phyloP scores from a whole-genome alignment of 176 grass and related monocot genomes.

The Luzula sylvatica region DNA sequence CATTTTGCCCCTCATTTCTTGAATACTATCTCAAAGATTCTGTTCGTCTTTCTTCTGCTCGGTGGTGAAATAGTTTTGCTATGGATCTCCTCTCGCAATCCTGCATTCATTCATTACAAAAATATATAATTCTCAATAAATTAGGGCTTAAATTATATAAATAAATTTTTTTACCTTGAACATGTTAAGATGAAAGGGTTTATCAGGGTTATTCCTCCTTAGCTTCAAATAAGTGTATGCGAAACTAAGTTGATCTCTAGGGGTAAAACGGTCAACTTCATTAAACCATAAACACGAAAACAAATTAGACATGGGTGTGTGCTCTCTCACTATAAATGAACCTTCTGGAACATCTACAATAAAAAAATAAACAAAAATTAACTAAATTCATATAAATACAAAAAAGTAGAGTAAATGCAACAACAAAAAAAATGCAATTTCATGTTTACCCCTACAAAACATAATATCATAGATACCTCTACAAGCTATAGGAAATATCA shows the following conservation, averaged over 20 bases:
- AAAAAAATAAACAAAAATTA: conserved; percentile 8
- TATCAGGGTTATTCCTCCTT: conserved; percentile 69
- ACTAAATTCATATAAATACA: too few species aligned
- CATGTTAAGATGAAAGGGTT: conserved; percentile 75
- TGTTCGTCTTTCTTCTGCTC: conserved; percentile 79
- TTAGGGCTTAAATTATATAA: conserved; percentile 1
- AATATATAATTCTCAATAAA: conserved; percentile 5
- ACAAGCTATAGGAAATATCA: too few species aligned
- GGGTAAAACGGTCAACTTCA: conserved; percentile 92
- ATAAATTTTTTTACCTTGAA: conserved; percentile 55
- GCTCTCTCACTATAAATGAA: conserved; percentile 91
- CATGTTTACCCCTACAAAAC: too few species aligned
- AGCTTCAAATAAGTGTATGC: conserved; percentile 99
- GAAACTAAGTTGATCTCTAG: conserved; percentile 95
- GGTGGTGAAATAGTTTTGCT: conserved; percentile 95
- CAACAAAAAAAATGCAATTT: too few species aligned
- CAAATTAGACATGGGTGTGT: conserved; percentile 95
- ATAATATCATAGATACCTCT: too few species aligned
- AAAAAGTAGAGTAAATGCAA: too few species aligned
- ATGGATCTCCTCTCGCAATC: conserved; percentile 95
- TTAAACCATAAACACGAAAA: conserved; percentile 98
- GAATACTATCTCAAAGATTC: conserved; percentile 21
- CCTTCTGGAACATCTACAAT: conserved; percentile 95
- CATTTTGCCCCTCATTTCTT: neutral
- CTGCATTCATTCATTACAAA: conserved; percentile 32